These are phyloP conservation scores for Phytophthora pinifolia DNA, from an alignment of 352 stramenopile genomes.

Conservation along the genomic window DNA sequence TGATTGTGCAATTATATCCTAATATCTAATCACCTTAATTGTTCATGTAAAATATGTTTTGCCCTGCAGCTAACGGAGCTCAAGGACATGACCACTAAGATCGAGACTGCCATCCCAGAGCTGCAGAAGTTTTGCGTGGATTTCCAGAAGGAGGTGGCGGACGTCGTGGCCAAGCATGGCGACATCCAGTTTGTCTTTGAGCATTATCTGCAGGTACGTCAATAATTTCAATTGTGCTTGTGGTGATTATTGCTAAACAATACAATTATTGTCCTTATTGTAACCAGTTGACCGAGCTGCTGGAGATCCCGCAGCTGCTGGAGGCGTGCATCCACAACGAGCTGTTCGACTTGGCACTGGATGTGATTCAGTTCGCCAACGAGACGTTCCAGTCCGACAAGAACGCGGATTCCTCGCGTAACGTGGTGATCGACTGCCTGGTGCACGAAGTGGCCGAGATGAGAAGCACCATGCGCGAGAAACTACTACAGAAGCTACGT, in stretches of 20 bases:
- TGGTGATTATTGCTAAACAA: constrained; percentile 2
- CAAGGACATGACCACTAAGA: constrained; percentile 61
- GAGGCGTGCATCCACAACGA: constrained; percentile 97
- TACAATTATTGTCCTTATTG: constrained; percentile 13
- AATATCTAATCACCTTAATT: constrained; percentile 1
- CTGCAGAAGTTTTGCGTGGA: constrained; percentile 53
- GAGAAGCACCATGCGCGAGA: constrained; percentile 59
- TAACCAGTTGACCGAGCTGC: constrained; percentile 92
- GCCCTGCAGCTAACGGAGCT: constrained; percentile 52
- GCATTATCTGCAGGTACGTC: constrained; percentile 77
- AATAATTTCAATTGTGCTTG: constrained; percentile 6
- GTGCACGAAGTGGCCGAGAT: constrained; percentile 74
- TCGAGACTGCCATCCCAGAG: constrained; percentile 52
- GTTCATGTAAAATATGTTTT: constrained; percentile 14
- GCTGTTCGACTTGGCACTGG: constrained; percentile 95
- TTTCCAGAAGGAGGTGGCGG: constrained; percentile 56
- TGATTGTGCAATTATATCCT: not conserved
- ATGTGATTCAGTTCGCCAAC: constrained; percentile 93
- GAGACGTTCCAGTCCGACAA: constrained; percentile 58
- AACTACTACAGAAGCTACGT: constrained; percentile 80
- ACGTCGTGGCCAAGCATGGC: constrained; percentile 66
- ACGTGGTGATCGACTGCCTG: constrained; percentile 67
- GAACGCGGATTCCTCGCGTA: constrained; percentile 24
- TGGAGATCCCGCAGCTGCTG: constrained; percentile 97
- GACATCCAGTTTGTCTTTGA: constrained; percentile 91